phyloP scores from a whole-genome alignment of 202 grass and related monocot species.

The Panicum hallii region DNA sequence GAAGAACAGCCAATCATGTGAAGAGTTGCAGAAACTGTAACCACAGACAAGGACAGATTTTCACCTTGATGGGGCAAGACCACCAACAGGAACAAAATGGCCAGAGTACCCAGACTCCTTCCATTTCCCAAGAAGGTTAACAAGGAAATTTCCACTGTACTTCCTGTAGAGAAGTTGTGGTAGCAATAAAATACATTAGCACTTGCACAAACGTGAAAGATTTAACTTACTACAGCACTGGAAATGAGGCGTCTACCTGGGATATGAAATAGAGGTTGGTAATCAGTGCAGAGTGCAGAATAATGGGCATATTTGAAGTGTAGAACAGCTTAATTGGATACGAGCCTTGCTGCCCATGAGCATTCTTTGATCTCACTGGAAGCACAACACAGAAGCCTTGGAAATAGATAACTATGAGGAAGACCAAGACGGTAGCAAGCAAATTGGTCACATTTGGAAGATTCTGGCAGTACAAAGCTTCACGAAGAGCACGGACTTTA shows the following conservation, averaged over 20 bases:
- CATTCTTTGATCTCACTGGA: conserved; percentile 86
- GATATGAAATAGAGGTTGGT: conserved; percentile 94
- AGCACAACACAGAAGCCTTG: conserved; percentile 92
- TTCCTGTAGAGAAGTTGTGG: conserved; percentile 79
- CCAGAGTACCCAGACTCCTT: conserved; percentile 90
- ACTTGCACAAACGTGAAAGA: conserved; percentile 15
- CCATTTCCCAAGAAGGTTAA: conserved; percentile 83
- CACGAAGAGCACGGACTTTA: conserved; percentile 77
- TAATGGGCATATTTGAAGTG: conserved; percentile 94
- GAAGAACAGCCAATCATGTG: conserved; percentile 32
- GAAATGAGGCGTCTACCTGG: conserved; percentile 55
- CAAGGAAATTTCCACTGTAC: conserved; percentile 83
- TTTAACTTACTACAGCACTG: conserved; percentile 30
- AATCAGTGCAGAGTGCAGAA: conserved; percentile 82
- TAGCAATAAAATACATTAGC: conserved; percentile 40
- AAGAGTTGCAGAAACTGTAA: conserved; percentile 29
- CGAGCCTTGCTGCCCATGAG: conserved; percentile 84
- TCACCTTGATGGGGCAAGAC: conserved; percentile 87
- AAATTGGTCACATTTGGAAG: conserved; percentile 90
- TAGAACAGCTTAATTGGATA: conserved; percentile 96
- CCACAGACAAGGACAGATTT: neutral
- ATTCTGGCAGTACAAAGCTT: conserved; percentile 92
- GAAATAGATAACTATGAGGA: conserved; percentile 92
- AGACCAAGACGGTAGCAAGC: conserved; percentile 87
- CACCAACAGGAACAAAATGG: conserved; percentile 77